Conservation (phyloP, 208 protist species). For the Leishmania braziliensis region DNA sequence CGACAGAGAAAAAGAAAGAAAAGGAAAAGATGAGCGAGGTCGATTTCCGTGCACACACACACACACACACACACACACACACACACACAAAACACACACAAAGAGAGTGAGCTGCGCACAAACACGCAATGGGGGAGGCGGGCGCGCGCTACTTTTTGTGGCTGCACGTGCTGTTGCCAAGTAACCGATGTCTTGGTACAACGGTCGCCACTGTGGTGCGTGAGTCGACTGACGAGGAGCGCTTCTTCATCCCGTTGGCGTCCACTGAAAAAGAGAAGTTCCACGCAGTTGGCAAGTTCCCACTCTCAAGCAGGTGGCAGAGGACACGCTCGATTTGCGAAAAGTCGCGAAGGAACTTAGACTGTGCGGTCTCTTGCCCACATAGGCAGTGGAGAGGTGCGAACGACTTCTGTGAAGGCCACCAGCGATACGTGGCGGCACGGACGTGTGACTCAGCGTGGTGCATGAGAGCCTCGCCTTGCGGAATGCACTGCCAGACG, state of each 20-base stretch:
- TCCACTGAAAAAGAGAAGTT: neutral
- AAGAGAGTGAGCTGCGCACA: neutral
- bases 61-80: neutral
- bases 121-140: neutral
- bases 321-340: constrained; percentile 16
- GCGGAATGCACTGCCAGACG: neutral
- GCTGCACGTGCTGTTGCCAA: neutral
- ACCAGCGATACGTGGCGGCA: constrained; percentile 12
- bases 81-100: neutral
- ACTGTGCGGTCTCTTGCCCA: constrained; percentile 4
- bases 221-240: constrained; percentile 2
- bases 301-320: neutral
- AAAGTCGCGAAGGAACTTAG: constrained; percentile 15
- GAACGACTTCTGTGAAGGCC: neutral
- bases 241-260: constrained; percentile 10
- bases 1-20: neutral
- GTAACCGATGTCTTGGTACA: neutral
- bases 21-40: neutral
- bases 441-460: constrained; percentile 9
- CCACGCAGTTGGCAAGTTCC: neutral
- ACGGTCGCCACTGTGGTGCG: neutral
- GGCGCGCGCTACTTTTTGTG: constrained; percentile 4
- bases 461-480: constrained; percentile 8
- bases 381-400: constrained; percentile 12
- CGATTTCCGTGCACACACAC: neutral